phyloP scores from a whole-genome alignment of 495 filamentous ascomycete species.

The Zalerion maritima region DNA sequence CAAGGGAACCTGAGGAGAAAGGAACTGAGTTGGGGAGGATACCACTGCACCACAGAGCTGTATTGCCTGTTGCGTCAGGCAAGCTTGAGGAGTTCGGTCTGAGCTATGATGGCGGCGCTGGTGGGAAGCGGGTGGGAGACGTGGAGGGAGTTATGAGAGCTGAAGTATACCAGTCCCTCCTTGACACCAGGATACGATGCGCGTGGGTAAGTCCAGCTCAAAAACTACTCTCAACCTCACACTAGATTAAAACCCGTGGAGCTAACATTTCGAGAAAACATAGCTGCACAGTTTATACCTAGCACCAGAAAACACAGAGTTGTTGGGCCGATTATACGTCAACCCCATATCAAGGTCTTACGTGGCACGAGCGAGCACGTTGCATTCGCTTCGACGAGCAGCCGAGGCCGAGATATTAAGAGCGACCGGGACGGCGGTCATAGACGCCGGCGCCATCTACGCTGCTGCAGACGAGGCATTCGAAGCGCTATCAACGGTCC shows the following conservation, averaged over 20 bases:
- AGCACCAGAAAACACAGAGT: slow-evolving; percentile 41
- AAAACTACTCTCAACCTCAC: background rate
- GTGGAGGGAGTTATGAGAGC: slow-evolving; percentile 45
- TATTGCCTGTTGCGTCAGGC: slow-evolving; percentile 41
- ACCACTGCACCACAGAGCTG: slow-evolving; percentile 7
- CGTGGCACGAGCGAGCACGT: slow-evolving; percentile 46
- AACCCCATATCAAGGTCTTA: slow-evolving; percentile 42
- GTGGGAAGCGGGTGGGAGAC: slow-evolving; percentile 27
- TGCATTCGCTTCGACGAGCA: slow-evolving; percentile 51
- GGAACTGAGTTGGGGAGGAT: no score
- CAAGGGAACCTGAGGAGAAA: slow-evolving; percentile 9
- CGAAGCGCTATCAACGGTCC: slow-evolving; percentile 52
- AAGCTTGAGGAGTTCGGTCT: slow-evolving; percentile 57
- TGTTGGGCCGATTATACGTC: slow-evolving; percentile 59
- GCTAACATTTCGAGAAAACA: no score
- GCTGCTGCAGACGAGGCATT: slow-evolving; percentile 56
- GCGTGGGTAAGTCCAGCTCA: slow-evolving; percentile 52
- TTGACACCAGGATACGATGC: slow-evolving; percentile 70
- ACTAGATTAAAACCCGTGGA: slow-evolving; percentile 17
- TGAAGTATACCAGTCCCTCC: slow-evolving; percentile 65
- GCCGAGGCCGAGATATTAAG: slow-evolving; percentile 61
- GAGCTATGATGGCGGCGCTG: slow-evolving; percentile 31
- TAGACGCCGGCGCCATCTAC: slow-evolving; percentile 51
- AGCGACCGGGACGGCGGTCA: slow-evolving; percentile 28
- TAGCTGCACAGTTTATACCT: slow-evolving; percentile 76